Base-by-base conservation (phyloP, 2,329 filamentous ascomycete species). In the Colletotrichum sidae region DNA sequence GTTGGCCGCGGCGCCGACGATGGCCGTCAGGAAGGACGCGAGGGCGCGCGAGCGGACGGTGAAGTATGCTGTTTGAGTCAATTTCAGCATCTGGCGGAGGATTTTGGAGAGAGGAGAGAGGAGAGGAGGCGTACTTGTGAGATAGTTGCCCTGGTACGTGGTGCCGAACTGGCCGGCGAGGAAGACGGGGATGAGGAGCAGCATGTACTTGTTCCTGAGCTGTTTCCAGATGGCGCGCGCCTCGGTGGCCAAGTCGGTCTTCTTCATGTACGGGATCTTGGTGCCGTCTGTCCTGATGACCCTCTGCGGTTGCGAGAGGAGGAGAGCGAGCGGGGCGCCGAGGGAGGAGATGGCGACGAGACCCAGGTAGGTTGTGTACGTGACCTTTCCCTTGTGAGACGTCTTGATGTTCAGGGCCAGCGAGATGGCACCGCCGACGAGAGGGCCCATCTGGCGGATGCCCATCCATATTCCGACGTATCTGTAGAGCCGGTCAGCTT, bases 341-440 rank as follows among this genome's bases (percentile, higher is more conserved):
- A 84, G 75, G 46, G 79, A 83, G 68, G 82, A 81, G 50, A 84
- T 80, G 34, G 79, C 79, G 44, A 83, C 80, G 44, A 83, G 81
- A 9, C 76, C 78, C 38, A 82, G 76, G 64, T 82, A 82, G 0
- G 80, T 83, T 8, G 77, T 72, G n/a, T 74, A 75, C 0, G 73
- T 73, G 1, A 80, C 75, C 15, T 77, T 76, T 37, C 80, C 80
- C 2, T 73, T 70, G 0, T 78, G 75, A 15, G 76, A 74, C 7
- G 73, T 70, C 50, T 73, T 73, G 37, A 76, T 73, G 67, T 84
- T 86, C 9, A 86, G 68, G 0, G 78, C 84, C 2, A 86, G 74
- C 17, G 81, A 81, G 67, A 86, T 84, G 3, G 81, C 78, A 5
- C 83, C 84, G 10, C 84, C 84, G 6, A 86, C 78, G 35, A 85